Evolutionary conservation across 2,329 filamentous ascomycete genomes (phyloP).

Genomic region (Trichoderma afroharzianum): DNA sequence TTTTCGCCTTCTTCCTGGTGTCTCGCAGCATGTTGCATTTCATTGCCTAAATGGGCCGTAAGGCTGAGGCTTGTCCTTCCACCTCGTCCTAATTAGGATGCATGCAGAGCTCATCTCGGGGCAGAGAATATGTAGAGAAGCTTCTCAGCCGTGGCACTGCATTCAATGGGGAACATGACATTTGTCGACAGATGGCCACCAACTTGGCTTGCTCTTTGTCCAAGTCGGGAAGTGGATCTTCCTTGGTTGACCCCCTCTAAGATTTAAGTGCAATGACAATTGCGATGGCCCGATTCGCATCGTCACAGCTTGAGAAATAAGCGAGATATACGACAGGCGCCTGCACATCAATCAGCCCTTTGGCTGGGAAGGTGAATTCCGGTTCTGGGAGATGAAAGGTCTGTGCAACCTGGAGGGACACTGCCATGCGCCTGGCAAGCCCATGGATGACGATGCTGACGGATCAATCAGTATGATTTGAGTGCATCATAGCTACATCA

Average conservation of each 20-base stretch:
- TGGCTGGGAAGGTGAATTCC: background rate
- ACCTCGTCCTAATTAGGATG: background rate
- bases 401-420: background rate
- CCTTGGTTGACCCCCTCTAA: background rate
- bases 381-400: background rate
- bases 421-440: background rate
- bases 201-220: background rate
- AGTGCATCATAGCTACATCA: background rate
- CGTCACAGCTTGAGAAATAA: background rate
- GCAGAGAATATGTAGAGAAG: background rate
- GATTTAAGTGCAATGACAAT: background rate
- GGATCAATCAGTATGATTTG: background rate
- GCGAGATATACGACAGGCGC: background rate
- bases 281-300: background rate
- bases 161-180: background rate
- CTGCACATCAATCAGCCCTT: background rate
- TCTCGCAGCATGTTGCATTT: background rate
- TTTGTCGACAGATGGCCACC: background rate
- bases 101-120: background rate
- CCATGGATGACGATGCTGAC: slow-evolving; percentile 7
- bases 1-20: background rate
- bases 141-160: background rate
- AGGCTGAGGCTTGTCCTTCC: background rate
- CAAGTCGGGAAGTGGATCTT: background rate
- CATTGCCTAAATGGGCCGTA: slow-evolving; percentile 4